Conservation (phyloP, 148 eudicot species). For the Camellia sinensis region DNA sequence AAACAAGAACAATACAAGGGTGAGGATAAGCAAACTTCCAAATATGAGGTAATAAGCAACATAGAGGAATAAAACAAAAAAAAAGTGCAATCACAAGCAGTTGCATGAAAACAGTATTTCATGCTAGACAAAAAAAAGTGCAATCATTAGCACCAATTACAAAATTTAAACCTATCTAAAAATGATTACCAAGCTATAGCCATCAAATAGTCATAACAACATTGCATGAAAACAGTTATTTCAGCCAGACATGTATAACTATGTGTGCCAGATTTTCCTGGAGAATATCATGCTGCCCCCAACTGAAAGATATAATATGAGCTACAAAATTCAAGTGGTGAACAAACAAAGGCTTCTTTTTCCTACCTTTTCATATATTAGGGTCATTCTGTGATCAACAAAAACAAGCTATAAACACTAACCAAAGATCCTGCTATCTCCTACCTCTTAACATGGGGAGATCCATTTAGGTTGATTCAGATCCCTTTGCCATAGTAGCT, state of each 20-base stretch:
- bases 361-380: neutral
- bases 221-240: neutral
- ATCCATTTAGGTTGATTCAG: conserved; percentile 18
- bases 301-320: neutral
- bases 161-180: neutral
- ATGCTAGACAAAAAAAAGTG: no score
- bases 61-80: no score
- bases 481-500: conserved; percentile 29
- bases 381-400: neutral
- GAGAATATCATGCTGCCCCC: neutral
- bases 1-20: neutral
- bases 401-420: no score
- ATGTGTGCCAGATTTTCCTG: neutral
- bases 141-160: neutral
- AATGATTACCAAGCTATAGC: neutral
- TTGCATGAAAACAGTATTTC: neutral
- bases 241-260: neutral
- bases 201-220: neutral
- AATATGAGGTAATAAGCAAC: no score
- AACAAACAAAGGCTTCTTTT: neutral
- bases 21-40: no score
- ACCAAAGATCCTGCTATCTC: neutral
- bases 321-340: neutral
- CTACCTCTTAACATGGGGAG: neutral
- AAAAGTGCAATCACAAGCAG: neutral